Conservation (phyloP, 768 basidiomycete genomes). For the Rhizopogon sp. region DNA sequence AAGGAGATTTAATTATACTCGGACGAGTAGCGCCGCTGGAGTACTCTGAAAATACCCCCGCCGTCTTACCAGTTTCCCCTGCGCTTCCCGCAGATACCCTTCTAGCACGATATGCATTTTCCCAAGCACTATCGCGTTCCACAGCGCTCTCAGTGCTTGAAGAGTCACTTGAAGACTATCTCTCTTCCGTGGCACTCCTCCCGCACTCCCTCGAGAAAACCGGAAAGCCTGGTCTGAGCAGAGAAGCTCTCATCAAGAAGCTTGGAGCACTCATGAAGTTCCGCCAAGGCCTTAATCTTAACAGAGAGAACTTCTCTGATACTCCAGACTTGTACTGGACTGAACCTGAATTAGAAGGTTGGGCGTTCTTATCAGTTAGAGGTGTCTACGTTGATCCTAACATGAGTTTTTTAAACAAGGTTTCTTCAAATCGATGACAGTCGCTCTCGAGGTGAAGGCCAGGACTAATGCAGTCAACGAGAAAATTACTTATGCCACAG, state of each 20-base stretch:
- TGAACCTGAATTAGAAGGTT: conserved; percentile 85
- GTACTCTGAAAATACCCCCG: conserved; percentile 38
- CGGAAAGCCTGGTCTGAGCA: conserved; percentile 78
- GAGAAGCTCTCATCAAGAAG: conserved; percentile 85
- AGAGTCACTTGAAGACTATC: conserved; percentile 74
- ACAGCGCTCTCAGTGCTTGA: conserved; percentile 87
- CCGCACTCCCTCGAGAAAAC: conserved; percentile 73
- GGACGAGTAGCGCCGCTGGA: conserved; percentile 64
- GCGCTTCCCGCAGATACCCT: conserved; percentile 66
- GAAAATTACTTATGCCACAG: conserved; percentile 88
- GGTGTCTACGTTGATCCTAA: neutral
- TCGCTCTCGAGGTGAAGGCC: conserved; percentile 81
- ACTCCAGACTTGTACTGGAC: conserved; percentile 94
- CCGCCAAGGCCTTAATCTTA: conserved; percentile 87
- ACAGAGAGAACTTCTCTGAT: conserved; percentile 84
- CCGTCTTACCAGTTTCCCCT: conserved; percentile 44
- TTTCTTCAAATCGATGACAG: conserved; percentile 80
- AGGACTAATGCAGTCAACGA: conserved; percentile 82
- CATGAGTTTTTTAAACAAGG: conserved; percentile 30
- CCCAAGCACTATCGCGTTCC: conserved; percentile 86
- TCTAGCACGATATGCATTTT: conserved; percentile 85
- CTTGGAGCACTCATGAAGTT: conserved; percentile 89
- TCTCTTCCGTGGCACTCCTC: conserved; percentile 75
- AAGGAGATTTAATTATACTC: conserved; percentile 89
- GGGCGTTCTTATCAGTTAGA: conserved; percentile 10